Percentiles rank a stretch among this genome's conserved stretches.
phyloP scores from a whole-genome alignment of 495 filamentous ascomycete genomes.

The Tirmania nivea region DNA sequence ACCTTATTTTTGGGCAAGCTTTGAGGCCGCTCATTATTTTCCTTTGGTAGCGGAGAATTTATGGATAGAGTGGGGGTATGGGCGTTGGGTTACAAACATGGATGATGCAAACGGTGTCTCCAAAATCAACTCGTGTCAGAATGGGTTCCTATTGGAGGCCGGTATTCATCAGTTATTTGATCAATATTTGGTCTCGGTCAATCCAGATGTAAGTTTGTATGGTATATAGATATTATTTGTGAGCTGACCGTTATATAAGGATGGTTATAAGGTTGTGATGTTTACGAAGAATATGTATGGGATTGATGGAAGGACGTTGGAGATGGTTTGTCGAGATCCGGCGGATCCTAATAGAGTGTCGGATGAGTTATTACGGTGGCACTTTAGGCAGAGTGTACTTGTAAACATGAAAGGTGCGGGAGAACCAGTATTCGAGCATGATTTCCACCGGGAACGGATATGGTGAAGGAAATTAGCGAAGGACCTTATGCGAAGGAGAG shows the following conservation, averaged over 20 bases:
- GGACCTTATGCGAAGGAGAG: slow-evolving; percentile 19
- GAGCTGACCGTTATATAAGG: slow-evolving; percentile 3
- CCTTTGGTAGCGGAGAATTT: slow-evolving; percentile 5
- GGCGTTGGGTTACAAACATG: slow-evolving; percentile 8
- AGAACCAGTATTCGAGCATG: slow-evolving; percentile 24
- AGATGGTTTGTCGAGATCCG: slow-evolving; percentile 17
- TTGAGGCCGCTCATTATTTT: slow-evolving; percentile 10
- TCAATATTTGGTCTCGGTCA: slow-evolving; percentile 11
- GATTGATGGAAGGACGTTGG: slow-evolving; percentile 20
- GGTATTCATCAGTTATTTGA: slow-evolving; percentile 11
- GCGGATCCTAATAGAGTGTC: slow-evolving; percentile 17
- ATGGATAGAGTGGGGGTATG: slow-evolving; percentile 6
- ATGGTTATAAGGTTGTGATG: slow-evolving; percentile 21
- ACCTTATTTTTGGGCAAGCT: slow-evolving; percentile 3
- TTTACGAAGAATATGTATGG: slow-evolving; percentile 15
- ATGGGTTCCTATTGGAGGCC: slow-evolving; percentile 8
- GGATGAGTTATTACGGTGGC: slow-evolving; percentile 24
- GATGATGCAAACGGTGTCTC: slow-evolving; percentile 7
- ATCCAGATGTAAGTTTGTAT: slow-evolving; percentile 3
- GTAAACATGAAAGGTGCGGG: slow-evolving; percentile 22
- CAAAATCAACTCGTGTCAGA: slow-evolving; percentile 15
- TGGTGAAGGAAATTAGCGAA: slow-evolving; percentile 21
- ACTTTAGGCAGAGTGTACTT: slow-evolving; percentile 24
- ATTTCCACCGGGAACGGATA: slow-evolving; percentile 24
- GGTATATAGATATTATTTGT: not conserved